A percentile compares a stretch with the other conserved stretches of the same genome.
These are phyloP conservation scores for Penicillium canescens DNA, from an alignment of 495 filamentous ascomycete species.

Conservation along the genomic window DNA sequence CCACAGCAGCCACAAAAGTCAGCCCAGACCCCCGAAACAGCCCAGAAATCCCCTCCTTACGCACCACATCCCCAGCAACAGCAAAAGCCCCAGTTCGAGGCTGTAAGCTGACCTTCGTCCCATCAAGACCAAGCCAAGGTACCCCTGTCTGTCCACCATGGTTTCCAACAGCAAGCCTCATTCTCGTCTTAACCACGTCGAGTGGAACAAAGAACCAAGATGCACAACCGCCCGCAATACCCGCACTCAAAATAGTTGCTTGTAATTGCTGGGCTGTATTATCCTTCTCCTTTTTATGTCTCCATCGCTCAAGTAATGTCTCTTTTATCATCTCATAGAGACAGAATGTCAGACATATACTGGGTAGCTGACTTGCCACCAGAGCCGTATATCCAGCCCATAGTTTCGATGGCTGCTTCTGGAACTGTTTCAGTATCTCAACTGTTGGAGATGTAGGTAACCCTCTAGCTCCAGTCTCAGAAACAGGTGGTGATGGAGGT, in stretches of 20 bases:
- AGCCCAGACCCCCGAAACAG: conserved; percentile 13
- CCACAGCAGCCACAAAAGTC: conserved; percentile 5
- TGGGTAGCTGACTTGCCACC: conserved; percentile 10
- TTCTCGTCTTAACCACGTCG: conserved; percentile 11
- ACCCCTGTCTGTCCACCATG: not conserved
- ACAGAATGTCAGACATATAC: conserved; percentile 11
- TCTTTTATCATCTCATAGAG: conserved; percentile 14
- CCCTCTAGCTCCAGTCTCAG: not conserved
- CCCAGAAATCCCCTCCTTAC: conserved; percentile 8
- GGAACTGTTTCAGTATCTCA: conserved; percentile 3
- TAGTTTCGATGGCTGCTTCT: not conserved
- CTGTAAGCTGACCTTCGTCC: not conserved
- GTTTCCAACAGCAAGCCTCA: conserved; percentile 9
- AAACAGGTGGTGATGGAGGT: not conserved
- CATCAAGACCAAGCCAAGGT: not conserved
- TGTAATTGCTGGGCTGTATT: not conserved
- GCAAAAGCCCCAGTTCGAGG: not conserved
- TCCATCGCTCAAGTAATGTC: not conserved
- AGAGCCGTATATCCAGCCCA: conserved; percentile 10
- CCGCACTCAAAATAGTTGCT: conserved; percentile 2
- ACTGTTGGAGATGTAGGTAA: not conserved
- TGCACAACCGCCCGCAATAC: conserved; percentile 4
- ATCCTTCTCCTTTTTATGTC: not conserved
- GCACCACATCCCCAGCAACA: conserved; percentile 4
- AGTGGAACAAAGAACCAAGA: conserved; percentile 14